Percentiles rank a stretch among this genome's conserved stretches.
These are phyloP conservation scores for Geosmithia morbida DNA, from an alignment of 2,329 filamentous ascomycete genomes.

Conservation along the genomic window DNA sequence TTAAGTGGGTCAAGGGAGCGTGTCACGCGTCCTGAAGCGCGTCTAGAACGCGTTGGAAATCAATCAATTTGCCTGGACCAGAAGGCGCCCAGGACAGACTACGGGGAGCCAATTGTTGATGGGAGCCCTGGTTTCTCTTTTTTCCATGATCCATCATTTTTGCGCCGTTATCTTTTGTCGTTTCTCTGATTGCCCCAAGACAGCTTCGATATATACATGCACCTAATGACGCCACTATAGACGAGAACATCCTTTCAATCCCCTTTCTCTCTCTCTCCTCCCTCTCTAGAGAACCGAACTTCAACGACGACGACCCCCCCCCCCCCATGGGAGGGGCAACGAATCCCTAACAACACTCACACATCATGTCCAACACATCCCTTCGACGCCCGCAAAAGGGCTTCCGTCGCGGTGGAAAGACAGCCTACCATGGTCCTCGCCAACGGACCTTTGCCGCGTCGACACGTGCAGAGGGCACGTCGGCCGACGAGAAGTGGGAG, in stretches of 20 bases:
- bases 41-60: conserved; percentile 4
- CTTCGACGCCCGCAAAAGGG: conserved; percentile 49
- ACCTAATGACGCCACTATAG: background rate
- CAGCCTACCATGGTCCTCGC: conserved; percentile 52
- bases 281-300: background rate
- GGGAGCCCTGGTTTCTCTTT: background rate
- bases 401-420: conserved; percentile 54
- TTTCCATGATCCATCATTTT: background rate
- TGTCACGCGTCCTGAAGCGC: conserved; percentile 2
- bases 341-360: background rate
- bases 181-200: background rate
- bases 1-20: conserved; percentile 1
- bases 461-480: conserved; percentile 69
- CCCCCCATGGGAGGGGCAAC: background rate
- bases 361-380: conserved; percentile 44
- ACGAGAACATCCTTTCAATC: background rate
- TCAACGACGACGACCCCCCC: background rate
- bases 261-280: conserved; percentile 1
- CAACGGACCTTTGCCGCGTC: conserved; percentile 70
- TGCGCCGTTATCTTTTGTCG: background rate
- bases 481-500: conserved; percentile 86
- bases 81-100: background rate
- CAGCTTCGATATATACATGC: background rate
- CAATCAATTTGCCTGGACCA: background rate
- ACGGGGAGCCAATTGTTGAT: background rate